phyloP scores from a whole-genome alignment of 2,329 filamentous ascomycete species.

The Claviceps sp. region DNA sequence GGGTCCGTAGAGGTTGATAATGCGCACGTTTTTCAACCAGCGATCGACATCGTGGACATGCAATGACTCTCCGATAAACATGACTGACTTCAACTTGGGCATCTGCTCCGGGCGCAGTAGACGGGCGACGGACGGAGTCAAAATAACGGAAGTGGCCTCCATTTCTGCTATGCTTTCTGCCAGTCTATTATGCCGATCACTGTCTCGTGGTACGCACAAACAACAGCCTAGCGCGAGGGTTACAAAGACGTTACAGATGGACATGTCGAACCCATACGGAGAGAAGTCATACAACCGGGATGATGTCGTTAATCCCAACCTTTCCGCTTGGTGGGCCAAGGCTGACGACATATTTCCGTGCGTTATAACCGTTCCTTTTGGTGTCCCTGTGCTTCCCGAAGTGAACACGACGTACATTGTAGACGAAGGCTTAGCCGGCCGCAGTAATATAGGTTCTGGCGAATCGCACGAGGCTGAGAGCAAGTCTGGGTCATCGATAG shows the following conservation, averaged over 20 bases:
- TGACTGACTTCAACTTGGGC: neutral
- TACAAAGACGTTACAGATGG: conserved; percentile 1
- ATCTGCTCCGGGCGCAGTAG: neutral
- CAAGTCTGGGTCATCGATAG: neutral
- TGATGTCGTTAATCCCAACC: conserved; percentile 9
- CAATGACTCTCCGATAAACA: conserved; percentile 9
- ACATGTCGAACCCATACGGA: conserved; percentile 6
- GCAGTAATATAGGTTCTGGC: neutral
- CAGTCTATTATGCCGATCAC: neutral
- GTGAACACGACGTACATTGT: neutral
- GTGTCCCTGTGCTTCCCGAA: neutral
- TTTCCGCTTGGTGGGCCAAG: conserved; percentile 17
- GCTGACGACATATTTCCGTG: neutral
- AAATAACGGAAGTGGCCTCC: neutral
- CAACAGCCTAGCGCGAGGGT: conserved; percentile 4
- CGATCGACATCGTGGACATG: conserved; percentile 1
- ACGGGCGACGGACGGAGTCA: conserved; percentile 1
- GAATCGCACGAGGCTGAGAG: neutral
- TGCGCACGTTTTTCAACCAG: conserved; percentile 1
- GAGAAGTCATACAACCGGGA: conserved; percentile 19
- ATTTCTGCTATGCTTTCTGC: neutral
- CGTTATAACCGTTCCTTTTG: neutral
- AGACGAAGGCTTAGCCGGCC: neutral
- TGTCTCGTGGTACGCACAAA: conserved; percentile 7
- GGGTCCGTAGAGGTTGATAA: conserved; percentile 12